Conservation (phyloP, 306 rosid genomes). For the Canavalia gladiata region DNA sequence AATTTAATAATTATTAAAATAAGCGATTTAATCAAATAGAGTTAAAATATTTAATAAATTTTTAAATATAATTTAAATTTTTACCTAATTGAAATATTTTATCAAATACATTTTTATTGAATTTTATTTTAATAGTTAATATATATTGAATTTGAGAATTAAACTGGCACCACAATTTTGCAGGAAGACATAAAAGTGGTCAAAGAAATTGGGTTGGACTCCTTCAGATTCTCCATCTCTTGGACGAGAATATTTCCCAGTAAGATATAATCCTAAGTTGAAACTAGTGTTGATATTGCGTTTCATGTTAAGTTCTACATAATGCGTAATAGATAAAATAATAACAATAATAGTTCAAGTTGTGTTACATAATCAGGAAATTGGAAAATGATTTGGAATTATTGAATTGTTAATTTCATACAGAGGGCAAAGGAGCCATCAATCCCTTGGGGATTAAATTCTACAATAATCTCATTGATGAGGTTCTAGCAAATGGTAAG, state of each 20-base stretch:
- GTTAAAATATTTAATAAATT: too few species aligned
- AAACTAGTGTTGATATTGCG: not conserved
- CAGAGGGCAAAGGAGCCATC: constrained; percentile 55
- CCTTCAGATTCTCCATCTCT: constrained; percentile 67
- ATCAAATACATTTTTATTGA: too few species aligned
- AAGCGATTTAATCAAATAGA: too few species aligned
- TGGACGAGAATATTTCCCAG: constrained; percentile 69
- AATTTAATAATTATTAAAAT: too few species aligned
- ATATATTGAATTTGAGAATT: not conserved
- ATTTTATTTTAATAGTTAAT: too few species aligned
- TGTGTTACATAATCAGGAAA: not conserved
- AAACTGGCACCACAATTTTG: not conserved
- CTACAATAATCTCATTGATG: constrained; percentile 64
- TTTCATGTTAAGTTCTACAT: not conserved
- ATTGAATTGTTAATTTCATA: not conserved
- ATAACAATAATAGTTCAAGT: not conserved
- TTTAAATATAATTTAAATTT: too few species aligned
- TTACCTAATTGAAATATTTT: not conserved
- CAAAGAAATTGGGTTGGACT: constrained; percentile 64
- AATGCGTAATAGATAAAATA: not conserved
- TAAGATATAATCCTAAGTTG: constrained; percentile 22
- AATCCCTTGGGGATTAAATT: constrained; percentile 57
- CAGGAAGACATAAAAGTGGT: constrained; percentile 58
- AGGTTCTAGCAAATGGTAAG: constrained; percentile 58
- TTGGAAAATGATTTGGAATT: not conserved